Evolutionary conservation across 1,284 basidiomycete genomes (phyloP).

Genomic region (Coriolopsis trogii): DNA sequence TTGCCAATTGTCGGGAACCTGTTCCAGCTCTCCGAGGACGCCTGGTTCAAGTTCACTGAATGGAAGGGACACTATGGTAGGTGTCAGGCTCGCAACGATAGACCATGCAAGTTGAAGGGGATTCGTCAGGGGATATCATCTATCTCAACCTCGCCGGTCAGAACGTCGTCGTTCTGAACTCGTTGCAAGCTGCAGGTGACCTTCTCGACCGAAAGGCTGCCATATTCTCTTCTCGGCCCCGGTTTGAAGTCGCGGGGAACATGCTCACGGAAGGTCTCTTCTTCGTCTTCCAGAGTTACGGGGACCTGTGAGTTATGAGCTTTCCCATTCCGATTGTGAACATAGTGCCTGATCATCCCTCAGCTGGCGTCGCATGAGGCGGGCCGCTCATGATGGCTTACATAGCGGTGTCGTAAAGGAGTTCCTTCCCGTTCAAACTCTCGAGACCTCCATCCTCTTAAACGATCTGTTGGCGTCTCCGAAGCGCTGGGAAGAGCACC

Average conservation of each 20-base stretch:
- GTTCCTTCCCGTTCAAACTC: background rate
- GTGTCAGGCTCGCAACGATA: background rate
- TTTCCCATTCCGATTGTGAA: no score
- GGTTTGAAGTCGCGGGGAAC: slow-evolving; percentile 43
- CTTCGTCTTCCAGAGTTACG: slow-evolving; percentile 6
- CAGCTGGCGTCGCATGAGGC: slow-evolving; percentile 10
- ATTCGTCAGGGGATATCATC: slow-evolving; percentile 32
- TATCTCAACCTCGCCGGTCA: slow-evolving; percentile 11
- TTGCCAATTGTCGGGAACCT: slow-evolving; percentile 23
- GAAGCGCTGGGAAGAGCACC: slow-evolving; percentile 1
- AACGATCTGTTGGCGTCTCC: background rate
- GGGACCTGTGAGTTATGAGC: background rate
- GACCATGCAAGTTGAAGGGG: background rate
- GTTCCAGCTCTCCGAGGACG: slow-evolving; percentile 17
- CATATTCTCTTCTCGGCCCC: slow-evolving; percentile 33
- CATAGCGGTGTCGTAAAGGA: slow-evolving; percentile 4
- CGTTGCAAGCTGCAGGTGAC: slow-evolving; percentile 16
- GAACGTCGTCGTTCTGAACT: slow-evolving; percentile 8
- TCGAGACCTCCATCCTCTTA: slow-evolving; percentile 2
- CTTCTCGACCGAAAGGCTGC: slow-evolving; percentile 18
- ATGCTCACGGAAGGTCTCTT: slow-evolving; percentile 26
- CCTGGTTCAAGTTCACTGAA: slow-evolving; percentile 21
- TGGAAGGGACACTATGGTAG: slow-evolving; percentile 13
- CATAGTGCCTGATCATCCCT: background rate
- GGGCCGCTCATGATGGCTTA: slow-evolving; percentile 6